phyloP scores from a whole-genome alignment of 176 grass and related monocot genomes.

The Aegilops speltoides region DNA sequence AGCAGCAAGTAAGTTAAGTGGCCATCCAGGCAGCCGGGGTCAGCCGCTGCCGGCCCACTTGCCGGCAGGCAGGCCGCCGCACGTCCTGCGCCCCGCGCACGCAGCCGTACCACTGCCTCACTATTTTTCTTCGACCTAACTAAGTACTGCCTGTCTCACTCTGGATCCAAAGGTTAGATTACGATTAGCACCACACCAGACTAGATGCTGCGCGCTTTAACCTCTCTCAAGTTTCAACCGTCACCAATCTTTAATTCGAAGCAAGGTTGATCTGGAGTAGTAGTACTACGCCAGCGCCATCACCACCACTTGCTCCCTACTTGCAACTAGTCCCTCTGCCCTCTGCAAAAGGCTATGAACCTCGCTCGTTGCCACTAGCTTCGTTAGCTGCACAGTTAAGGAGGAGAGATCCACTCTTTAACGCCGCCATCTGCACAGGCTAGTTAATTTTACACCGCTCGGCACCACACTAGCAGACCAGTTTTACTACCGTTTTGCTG shows the following conservation, averaged over 20 bases:
- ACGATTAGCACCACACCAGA: not conserved
- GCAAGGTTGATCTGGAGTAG: not conserved
- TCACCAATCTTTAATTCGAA: not conserved
- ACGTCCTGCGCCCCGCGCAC: slow-evolving; percentile 1
- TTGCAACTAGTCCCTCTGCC: not conserved
- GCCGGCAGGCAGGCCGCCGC: slow-evolving; percentile 5
- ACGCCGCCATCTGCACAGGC: not conserved
- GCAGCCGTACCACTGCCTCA: not conserved
- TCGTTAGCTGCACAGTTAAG: not conserved
- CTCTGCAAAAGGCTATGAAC: not conserved
- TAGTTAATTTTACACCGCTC: not conserved
- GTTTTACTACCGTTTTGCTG: too few relatives aligned
- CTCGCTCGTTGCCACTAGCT: not conserved
- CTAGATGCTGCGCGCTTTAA: not conserved
- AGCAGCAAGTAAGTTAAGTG: not conserved
- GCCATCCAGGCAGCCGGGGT: slow-evolving; percentile 29
- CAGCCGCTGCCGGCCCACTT: slow-evolving; percentile 59
- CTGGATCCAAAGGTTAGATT: not conserved
- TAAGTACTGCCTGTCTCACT: not conserved
- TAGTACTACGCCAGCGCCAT: too few relatives aligned
- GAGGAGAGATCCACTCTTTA: not conserved
- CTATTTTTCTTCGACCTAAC: not conserved
- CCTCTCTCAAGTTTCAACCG: too few relatives aligned
- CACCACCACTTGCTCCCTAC: not conserved
- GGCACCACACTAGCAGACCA: not conserved